These are phyloP conservation scores for Sphagnurus paluster DNA, from an alignment of 1,284 basidiomycete species.

Conservation along the genomic window DNA sequence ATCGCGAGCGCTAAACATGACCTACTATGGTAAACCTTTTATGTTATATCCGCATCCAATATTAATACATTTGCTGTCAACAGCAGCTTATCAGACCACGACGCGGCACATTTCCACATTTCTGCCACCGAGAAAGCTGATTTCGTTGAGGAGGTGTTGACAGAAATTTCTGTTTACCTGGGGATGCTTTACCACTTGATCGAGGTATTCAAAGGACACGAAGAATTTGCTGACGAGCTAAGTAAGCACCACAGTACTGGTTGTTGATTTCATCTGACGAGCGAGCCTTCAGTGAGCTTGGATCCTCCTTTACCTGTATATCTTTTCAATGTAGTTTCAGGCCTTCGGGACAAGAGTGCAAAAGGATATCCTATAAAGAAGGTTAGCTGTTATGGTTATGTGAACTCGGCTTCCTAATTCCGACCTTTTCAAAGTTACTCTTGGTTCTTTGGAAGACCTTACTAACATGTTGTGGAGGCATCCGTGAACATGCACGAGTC, in stretches of 20 bases:
- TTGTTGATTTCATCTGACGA: constrained; percentile 15
- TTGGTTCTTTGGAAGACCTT: constrained; percentile 97
- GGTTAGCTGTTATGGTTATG: constrained; percentile 40
- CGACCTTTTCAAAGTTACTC: constrained; percentile 60
- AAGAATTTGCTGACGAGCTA: constrained; percentile 92
- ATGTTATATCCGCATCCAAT: constrained; percentile 3
- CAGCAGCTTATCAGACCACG: constrained; percentile 73
- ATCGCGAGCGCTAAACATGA: constrained; percentile 90
- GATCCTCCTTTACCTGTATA: constrained; percentile 94
- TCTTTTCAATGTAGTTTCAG: constrained; percentile 87
- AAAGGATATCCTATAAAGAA: constrained; percentile 97
- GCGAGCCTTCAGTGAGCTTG: constrained; percentile 72
- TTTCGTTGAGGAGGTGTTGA: constrained; percentile 83
- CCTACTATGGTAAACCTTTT: constrained; percentile 59
- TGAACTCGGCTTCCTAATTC: not conserved
- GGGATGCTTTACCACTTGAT: constrained; percentile 94
- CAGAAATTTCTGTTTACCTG: constrained; percentile 88
- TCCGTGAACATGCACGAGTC: constrained; percentile 82
- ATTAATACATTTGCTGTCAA: constrained; percentile 9
- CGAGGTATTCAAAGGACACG: constrained; percentile 88
- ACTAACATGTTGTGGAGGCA: constrained; percentile 90
- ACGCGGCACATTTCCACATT: constrained; percentile 68
- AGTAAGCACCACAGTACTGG: constrained; percentile 60
- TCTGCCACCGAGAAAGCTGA: constrained; percentile 71
- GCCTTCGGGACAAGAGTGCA: constrained; percentile 90